phyloP scores from a whole-genome alignment of 1,284 basidiomycete genomes.

The Inonotus hispidus region DNA sequence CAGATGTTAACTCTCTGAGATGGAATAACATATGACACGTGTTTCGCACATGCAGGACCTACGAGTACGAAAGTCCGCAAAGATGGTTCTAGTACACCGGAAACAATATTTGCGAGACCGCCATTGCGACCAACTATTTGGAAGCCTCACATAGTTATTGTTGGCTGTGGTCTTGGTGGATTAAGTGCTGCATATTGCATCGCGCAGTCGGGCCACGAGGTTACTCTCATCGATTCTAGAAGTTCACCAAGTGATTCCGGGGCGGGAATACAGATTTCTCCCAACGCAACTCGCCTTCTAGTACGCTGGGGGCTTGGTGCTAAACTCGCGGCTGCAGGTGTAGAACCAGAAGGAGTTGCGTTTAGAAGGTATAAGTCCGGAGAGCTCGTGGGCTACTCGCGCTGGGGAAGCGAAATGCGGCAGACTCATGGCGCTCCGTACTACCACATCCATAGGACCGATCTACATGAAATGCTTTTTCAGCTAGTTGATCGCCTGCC shows the following conservation, averaged over 20 bases:
- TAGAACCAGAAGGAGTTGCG: conserved; percentile 38
- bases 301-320: conserved; percentile 47
- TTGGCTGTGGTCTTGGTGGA: conserved; percentile 50
- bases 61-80: too few species aligned
- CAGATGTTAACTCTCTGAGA: too few species aligned
- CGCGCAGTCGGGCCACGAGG: conserved; percentile 42
- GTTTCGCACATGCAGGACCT: too few species aligned
- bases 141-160: conserved; percentile 42
- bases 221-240: conserved; percentile 39
- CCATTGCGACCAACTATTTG: too few species aligned
- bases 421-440: conserved; percentile 43
- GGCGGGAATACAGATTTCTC: conserved; percentile 44
- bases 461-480: conserved; percentile 42
- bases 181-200: conserved; percentile 41
- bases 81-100: too few species aligned
- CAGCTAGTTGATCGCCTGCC: conserved; percentile 36
- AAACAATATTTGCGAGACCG: too few species aligned
- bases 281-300: conserved; percentile 44
- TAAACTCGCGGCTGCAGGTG: conserved; percentile 35
- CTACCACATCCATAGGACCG: conserved; percentile 50
- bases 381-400: conserved; percentile 40
- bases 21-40: too few species aligned
- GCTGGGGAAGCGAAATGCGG: conserved; percentile 36
- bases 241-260: conserved; percentile 32
- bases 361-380: conserved; percentile 42